Evolutionary conservation across 2,329 filamentous ascomycete species (phyloP).

Genomic region (Aureobasidium sp.): DNA sequence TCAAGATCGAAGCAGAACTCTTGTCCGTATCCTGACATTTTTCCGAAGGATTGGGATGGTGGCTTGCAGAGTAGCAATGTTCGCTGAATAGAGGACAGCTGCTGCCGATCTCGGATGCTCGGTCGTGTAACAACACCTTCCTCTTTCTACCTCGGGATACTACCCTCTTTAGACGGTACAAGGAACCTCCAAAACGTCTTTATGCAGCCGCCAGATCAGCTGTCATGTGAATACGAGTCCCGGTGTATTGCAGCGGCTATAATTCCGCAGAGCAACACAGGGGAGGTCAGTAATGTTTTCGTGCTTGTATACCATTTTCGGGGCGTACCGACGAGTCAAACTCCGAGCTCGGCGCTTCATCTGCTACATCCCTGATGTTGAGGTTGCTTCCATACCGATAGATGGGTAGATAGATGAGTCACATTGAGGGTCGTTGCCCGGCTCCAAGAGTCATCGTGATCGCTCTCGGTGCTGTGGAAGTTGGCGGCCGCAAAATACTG

Average conservation of each 20-base stretch:
- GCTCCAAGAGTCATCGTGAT: neutral
- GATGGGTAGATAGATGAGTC: neutral
- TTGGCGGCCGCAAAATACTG: neutral
- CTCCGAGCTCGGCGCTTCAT: neutral
- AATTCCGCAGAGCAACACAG: neutral
- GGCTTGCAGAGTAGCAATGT: slow-evolving; percentile 3
- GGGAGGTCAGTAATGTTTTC: neutral
- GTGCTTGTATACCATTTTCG: neutral
- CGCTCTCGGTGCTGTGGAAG: neutral
- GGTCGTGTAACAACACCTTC: slow-evolving; percentile 14
- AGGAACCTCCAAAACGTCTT: neutral
- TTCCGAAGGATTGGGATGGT: slow-evolving; percentile 9
- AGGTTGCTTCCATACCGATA: neutral
- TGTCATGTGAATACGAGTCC: neutral
- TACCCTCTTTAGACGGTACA: neutral
- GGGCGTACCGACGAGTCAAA: neutral
- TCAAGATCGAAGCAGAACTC: neutral
- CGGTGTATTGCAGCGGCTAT: neutral
- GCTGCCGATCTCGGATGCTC: slow-evolving; percentile 15
- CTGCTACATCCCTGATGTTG: slow-evolving; percentile 5
- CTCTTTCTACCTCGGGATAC: slow-evolving; percentile 6
- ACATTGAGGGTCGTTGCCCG: neutral
- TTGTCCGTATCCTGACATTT: neutral
- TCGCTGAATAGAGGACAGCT: neutral
- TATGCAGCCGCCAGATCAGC: neutral